Evolutionary conservation across 2,329 filamentous ascomycete species (phyloP), one percentile per base, ranked within the genome.

Genomic region (Epichloe baconii): DNA sequence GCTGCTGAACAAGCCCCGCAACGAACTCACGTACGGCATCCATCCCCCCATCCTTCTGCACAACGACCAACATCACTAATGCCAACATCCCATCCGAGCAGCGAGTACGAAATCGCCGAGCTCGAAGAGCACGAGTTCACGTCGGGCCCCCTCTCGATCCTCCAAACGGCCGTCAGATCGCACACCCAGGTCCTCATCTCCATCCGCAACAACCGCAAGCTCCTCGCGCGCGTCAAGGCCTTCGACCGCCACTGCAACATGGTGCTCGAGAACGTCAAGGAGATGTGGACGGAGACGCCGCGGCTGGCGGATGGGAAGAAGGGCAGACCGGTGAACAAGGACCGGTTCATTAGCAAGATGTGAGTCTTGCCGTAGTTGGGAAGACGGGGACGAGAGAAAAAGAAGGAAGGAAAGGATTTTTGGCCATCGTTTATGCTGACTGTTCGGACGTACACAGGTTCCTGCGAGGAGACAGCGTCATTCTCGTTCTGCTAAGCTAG

Each of bases 191-290:
- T 98, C 56, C 82, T 98, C 58, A 96, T 98, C 66, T 95, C 88
- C 50, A 91, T 91, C 73, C 89, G 93, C 59, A 96, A 95, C 80
- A 97, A 97, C 76, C 86, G 91, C 71, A 98, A 98, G 77, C 79
- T 98, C 46, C 83, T 98, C 51, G 93, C 91, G 48, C 86, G 93
- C 57, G 91, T 98, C 64, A 98, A 98, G 77, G 93, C 93, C 6
- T 98, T 98, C 68, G 93, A 98, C 71, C 80, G 93, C 54, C 93
- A 98, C 72, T 97, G 90, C 80, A 98, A 98, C 73, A 97, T 98
- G 93, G 87, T 95, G 3, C 76, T 96, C 46, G 89, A 95, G 75
- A 95, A 95, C 60, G 89, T 94, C 44, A 71, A 72, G 77, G 93
- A 98, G 74, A 97, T 98, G 91, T 98, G 93, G 93, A 96, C 90